Conservation (phyloP, 495 filamentous ascomycete genomes). For the Cercophora samala region DNA sequence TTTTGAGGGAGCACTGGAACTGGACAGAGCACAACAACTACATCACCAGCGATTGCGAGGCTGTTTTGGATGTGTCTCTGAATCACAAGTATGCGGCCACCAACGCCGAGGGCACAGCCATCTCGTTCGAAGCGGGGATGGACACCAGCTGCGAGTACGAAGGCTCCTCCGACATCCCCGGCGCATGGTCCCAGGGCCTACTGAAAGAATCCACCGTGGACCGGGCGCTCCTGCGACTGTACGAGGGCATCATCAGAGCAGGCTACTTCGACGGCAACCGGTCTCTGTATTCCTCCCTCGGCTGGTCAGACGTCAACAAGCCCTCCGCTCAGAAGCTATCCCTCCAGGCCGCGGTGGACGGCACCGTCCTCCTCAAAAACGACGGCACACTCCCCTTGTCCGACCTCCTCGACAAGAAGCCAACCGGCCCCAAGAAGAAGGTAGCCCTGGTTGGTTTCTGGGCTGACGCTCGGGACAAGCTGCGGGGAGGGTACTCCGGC, state of each 20-base stretch:
- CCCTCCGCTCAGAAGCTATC: slow-evolving; percentile 34
- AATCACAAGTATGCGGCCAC: slow-evolving; percentile 27
- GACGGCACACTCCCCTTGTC: slow-evolving; percentile 28
- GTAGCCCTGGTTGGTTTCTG: slow-evolving; percentile 46
- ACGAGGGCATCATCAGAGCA: slow-evolving; percentile 48
- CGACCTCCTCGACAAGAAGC: not conserved
- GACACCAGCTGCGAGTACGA: slow-evolving; percentile 26
- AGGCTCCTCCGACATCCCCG: slow-evolving; percentile 23
- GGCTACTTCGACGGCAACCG: slow-evolving; percentile 32
- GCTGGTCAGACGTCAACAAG: slow-evolving; percentile 27
- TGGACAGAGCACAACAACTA: slow-evolving; percentile 44
- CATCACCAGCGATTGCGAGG: slow-evolving; percentile 46
- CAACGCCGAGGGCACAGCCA: slow-evolving; percentile 26
- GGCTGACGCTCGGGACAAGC: slow-evolving; percentile 31
- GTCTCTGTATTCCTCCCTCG: slow-evolving; percentile 16
- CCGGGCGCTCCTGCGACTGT: slow-evolving; percentile 22
- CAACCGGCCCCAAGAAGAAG: slow-evolving; percentile 24
- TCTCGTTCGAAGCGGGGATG: slow-evolving; percentile 25
- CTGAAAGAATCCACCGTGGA: slow-evolving; percentile 23
- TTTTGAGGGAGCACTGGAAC: slow-evolving; percentile 48
- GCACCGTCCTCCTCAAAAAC: slow-evolving; percentile 42
- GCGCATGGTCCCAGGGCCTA: slow-evolving; percentile 21
- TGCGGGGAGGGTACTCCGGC: slow-evolving; percentile 44
- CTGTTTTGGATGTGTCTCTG: slow-evolving; percentile 38
- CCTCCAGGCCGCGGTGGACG: slow-evolving; percentile 34